These are phyloP conservation scores for Colletotrichum endophyticum DNA, from an alignment of 2,329 filamentous ascomycete genomes.

Conservation along the genomic window DNA sequence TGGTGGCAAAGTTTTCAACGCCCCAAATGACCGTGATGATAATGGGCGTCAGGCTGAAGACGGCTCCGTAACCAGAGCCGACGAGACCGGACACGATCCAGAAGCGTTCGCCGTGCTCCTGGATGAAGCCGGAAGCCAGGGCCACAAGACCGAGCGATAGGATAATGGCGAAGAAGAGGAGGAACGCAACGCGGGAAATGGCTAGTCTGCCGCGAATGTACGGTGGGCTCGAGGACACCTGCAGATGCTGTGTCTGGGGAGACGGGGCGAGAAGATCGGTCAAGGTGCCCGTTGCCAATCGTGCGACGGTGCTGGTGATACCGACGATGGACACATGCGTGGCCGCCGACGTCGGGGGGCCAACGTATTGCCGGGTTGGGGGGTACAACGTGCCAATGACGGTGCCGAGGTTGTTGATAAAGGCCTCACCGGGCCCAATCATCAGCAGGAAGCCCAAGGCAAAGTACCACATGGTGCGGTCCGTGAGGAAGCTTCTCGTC, in stretches of 20 bases:
- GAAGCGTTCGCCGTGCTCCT: slow-evolving; percentile 79
- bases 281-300: slow-evolving; percentile 86
- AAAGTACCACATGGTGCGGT: slow-evolving; percentile 96
- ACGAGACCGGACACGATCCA: slow-evolving; percentile 85
- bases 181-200: slow-evolving; percentile 80
- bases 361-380: slow-evolving; percentile 48
- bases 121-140: slow-evolving; percentile 76
- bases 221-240: slow-evolving; percentile 38
- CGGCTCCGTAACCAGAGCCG: slow-evolving; percentile 89
- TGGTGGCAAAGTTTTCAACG: slow-evolving; percentile 97
- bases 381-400: slow-evolving; percentile 86
- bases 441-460: slow-evolving; percentile 91
- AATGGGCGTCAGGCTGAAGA: slow-evolving; percentile 88
- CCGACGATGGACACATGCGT: slow-evolving; percentile 95
- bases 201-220: slow-evolving; percentile 45
- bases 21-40: slow-evolving; percentile 98
- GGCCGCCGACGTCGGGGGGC: slow-evolving; percentile 65
- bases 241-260: slow-evolving; percentile 63
- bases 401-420: slow-evolving; percentile 96
- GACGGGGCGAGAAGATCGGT: slow-evolving; percentile 84
- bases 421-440: slow-evolving; percentile 94
- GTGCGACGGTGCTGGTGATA: slow-evolving; percentile 86
- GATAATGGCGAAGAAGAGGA: slow-evolving; percentile 75
- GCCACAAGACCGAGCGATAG: slow-evolving; percentile 79
- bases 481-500: slow-evolving; percentile 81